These are phyloP conservation scores for Cudoniella acicularis DNA, from an alignment of 495 filamentous ascomycete species.

Conservation along the genomic window DNA sequence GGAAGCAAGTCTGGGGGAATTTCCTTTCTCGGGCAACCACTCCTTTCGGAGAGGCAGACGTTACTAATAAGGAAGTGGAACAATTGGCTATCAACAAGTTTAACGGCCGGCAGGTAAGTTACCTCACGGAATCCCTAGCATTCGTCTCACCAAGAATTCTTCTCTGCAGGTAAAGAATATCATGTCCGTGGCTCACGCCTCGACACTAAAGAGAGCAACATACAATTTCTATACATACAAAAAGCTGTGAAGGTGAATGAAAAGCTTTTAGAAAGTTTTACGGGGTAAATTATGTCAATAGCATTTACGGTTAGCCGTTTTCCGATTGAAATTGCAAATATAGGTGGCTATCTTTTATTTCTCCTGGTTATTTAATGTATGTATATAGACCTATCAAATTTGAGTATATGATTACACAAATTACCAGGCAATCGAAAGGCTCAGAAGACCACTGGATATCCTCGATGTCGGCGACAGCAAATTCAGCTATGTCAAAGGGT, in stretches of 20 bases:
- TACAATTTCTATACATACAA: not conserved
- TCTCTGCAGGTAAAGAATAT: constrained; percentile 6
- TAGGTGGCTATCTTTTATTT: no score
- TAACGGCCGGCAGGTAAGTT: not conserved
- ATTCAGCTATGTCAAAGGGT: no score
- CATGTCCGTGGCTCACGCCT: not conserved
- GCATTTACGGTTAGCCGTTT: not conserved
- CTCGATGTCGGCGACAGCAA: no score
- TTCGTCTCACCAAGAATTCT: not conserved
- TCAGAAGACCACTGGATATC: no score
- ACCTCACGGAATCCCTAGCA: not conserved
- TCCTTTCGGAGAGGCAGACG: not conserved
- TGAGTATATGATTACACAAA: no score
- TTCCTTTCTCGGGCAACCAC: not conserved
- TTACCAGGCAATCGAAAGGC: no score
- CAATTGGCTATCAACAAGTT: not conserved
- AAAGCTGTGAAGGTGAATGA: constrained; percentile 1
- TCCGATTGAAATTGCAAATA: no score
- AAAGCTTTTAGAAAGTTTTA: constrained; percentile 10
- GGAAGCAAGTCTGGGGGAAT: constrained; percentile 26
- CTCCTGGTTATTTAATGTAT: no score
- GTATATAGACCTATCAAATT: no score
- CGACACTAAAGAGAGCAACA: not conserved
- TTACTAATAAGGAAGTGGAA: not conserved
- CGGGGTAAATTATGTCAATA: not conserved